Evolutionary conservation across 1,284 basidiomycete genomes (phyloP).

Genomic region (Ganoderma lingzhi): DNA sequence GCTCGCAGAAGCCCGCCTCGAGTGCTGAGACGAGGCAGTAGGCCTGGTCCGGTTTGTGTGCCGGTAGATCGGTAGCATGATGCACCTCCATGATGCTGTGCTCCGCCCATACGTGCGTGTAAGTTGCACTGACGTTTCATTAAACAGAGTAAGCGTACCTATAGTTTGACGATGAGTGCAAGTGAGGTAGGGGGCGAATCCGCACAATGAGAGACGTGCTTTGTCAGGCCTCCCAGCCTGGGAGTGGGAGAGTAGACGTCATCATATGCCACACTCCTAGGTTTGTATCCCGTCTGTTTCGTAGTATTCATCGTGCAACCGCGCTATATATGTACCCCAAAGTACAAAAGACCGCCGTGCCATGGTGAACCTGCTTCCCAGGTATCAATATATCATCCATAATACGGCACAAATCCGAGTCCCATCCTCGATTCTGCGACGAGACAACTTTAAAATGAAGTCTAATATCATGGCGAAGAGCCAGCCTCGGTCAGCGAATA

Average conservation of each 20-base stretch:
- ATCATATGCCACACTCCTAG: neutral
- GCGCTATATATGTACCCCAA: neutral
- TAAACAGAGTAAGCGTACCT: neutral
- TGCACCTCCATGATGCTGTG: neutral
- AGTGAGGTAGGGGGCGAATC: neutral
- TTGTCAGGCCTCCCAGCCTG: neutral
- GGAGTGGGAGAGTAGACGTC: neutral
- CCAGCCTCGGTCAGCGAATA: neutral
- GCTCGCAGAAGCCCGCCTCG: slow-evolving; percentile 51
- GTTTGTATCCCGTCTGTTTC: neutral
- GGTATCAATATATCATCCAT: no score
- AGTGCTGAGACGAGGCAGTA: slow-evolving; percentile 53
- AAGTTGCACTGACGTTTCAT: neutral
- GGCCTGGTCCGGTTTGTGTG: slow-evolving; percentile 22
- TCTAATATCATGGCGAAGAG: neutral
- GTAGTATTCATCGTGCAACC: no score
- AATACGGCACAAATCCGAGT: neutral
- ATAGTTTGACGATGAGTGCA: neutral
- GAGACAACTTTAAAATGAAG: neutral
- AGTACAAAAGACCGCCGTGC: neutral
- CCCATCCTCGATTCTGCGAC: neutral
- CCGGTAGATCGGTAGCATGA: slow-evolving; percentile 8
- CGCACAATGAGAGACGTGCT: neutral
- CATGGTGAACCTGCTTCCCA: no score
- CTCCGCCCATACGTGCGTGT: neutral